Evolutionary conservation across 192 early-diverging fungal genomes (phyloP), one percentile per base, ranked within the genome.

Genomic region (Coemansia sp.): DNA sequence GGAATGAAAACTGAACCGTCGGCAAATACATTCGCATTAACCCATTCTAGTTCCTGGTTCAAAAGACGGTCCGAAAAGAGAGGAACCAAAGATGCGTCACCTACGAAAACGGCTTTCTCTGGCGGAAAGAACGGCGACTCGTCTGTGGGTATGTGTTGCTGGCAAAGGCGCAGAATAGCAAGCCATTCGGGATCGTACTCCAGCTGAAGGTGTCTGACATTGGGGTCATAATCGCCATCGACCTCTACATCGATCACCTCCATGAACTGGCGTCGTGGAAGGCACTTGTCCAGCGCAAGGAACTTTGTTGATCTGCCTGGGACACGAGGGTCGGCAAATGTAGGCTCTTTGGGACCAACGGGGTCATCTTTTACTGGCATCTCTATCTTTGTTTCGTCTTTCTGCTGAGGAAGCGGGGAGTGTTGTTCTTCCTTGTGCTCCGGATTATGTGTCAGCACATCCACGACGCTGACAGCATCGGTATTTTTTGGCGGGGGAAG

Each of bases 281-380:
- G 53, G 61, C 98, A 99, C 61, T 98, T 98, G 81, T 99, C 98
- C n/a, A 99, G 78, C 4, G 95, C 88, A 45, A 98, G 66, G 76
- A 99, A 99, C 36, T 85, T 73, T 2, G 98, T 99, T 9, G 78
- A 53, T 0, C 77, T 71, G 3, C 72, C 69, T 26, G 73, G 61
- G 11, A 73, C 69, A 20, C 64, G 67, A 11, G 68, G 76, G 33
- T 67, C 51, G 3, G 59, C 35, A 9, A 72, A 33, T 10, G 51
- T 60, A 11, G 52, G 63, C 20, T 62, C 51, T 14, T 53, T 9
- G 51, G 24, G 8, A 53, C 11, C 15, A n/a, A 38, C 57, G 6
- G 14, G 0, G 8, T 33, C 34, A 0, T 38, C 57, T 35, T 59
- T 6, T 59, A 14, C 11, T 21, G 33, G 35, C 16, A 11, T 33